Percentiles rank a stretch among this genome's conserved stretches.
Evolutionary conservation across 306 rosid genomes (phyloP).

Genomic region (Cucurbita moschata): DNA sequence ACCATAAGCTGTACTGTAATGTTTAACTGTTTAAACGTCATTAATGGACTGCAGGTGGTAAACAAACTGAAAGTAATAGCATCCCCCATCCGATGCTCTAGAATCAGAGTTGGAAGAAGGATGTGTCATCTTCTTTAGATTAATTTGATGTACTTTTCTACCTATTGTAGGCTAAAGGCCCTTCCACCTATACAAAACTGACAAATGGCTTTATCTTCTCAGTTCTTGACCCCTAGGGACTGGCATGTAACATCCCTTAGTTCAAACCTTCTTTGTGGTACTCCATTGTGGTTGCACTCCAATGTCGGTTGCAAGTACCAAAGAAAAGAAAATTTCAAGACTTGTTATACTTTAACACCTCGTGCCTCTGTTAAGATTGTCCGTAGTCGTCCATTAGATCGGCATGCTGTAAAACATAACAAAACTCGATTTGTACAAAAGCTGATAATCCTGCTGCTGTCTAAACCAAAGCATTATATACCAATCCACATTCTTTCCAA

Average conservation of each 20-base stretch:
- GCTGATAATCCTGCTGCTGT: conserved; percentile 64
- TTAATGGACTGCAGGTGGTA: neutral
- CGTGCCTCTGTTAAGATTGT: conserved; percentile 59
- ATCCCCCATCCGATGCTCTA: neutral
- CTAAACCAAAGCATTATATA: conserved; percentile 72
- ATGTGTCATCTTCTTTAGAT: neutral
- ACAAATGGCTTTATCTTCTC: conserved; percentile 28
- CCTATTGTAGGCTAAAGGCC: neutral
- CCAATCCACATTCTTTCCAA: conserved; percentile 60
- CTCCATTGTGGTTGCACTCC: conserved; percentile 14
- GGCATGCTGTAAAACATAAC: conserved; percentile 54
- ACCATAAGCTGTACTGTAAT: neutral
- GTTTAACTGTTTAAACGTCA: neutral
- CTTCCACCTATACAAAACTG: neutral
- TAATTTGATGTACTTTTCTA: neutral
- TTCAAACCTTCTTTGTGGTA: conserved; percentile 29
- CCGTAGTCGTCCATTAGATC: conserved; percentile 51
- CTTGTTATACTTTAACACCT: conserved; percentile 20
- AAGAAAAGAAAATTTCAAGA: neutral
- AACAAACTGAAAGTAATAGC: neutral
- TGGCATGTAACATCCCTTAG: conserved; percentile 12
- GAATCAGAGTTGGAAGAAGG: neutral
- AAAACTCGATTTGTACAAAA: conserved; percentile 68
- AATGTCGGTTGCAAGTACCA: conserved; percentile 10
- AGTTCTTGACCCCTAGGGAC: conserved; percentile 23